Evolutionary conservation across 2,329 filamentous ascomycete species (phyloP).

Genomic region (Aspergillus tanneri): DNA sequence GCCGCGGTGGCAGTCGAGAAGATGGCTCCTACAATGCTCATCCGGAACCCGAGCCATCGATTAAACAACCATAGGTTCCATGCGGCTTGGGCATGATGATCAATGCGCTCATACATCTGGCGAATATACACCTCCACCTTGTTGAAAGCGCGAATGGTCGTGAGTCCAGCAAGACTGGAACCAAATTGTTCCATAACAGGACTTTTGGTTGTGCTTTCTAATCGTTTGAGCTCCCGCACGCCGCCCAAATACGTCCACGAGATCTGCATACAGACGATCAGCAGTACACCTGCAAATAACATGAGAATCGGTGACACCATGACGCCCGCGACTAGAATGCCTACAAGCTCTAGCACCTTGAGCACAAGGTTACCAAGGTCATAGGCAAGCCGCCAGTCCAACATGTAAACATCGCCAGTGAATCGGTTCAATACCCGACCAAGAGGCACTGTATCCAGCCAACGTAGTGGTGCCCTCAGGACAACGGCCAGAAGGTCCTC

Average conservation of each 20-base stretch:
- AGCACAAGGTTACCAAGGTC: constrained; percentile 62
- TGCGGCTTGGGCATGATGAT: constrained; percentile 63
- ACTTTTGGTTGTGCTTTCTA: constrained; percentile 72
- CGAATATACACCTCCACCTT: constrained; percentile 66
- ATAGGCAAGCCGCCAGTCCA: constrained; percentile 65
- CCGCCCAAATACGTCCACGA: constrained; percentile 63
- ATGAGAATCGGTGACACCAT: constrained; percentile 68
- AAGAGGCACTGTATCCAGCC: constrained; percentile 75
- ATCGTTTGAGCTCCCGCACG: constrained; percentile 59
- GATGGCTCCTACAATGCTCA: constrained; percentile 68
- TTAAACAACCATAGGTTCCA: constrained; percentile 72
- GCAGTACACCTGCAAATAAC: constrained; percentile 57
- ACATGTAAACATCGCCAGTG: constrained; percentile 70
- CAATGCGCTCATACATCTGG: constrained; percentile 67
- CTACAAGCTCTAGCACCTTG: constrained; percentile 61
- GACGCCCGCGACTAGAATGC: constrained; percentile 63
- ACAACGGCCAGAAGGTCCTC: constrained; percentile 65
- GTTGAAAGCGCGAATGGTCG: constrained; percentile 73
- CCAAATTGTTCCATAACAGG: constrained; percentile 79
- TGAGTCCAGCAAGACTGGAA: constrained; percentile 67
- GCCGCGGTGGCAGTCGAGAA: constrained; percentile 67
- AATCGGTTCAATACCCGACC: constrained; percentile 76
- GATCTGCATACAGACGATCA: constrained; percentile 58
- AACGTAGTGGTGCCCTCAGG: constrained; percentile 69
- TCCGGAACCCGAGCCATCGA: constrained; percentile 72